Percentiles rank a stretch among this genome's conserved stretches.
Evolutionary conservation across 768 basidiomycete species (phyloP).

Genomic region (Tylopilus balloui): DNA sequence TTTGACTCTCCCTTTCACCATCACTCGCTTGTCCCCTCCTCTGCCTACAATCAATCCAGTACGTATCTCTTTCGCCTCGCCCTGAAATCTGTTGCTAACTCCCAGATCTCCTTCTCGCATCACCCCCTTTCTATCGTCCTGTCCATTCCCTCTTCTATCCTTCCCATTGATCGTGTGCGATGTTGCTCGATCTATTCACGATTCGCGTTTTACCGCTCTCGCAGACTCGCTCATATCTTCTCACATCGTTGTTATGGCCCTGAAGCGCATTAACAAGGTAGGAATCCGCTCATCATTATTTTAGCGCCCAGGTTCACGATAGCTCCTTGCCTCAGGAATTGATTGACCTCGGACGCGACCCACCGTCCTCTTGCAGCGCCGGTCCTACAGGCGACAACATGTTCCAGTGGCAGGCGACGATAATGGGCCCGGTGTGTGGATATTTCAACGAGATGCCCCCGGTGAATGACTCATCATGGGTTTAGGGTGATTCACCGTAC

Average conservation of each 20-base stretch:
- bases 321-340: conserved; percentile 65
- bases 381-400: conserved; percentile 97
- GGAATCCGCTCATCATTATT: conserved; percentile 7
- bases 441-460: background rate
- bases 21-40: conserved; percentile 9
- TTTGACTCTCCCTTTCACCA: conserved; percentile 28
- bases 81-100: background rate
- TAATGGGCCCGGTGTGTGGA: conserved; percentile 92
- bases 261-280: conserved; percentile 99
- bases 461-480: conserved; percentile 24
- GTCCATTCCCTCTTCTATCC: conserved; percentile 1
- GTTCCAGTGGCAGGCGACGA: conserved; percentile 99
- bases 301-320: conserved; percentile 13
- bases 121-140: background rate
- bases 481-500: conserved; percentile 93
- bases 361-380: conserved; percentile 98
- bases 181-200: conserved; percentile 31
- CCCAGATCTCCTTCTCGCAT: background rate
- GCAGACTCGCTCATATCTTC: conserved; percentile 15
- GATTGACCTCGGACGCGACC: conserved; percentile 98
- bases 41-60: conserved; percentile 1
- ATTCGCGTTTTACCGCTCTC: conserved; percentile 11
- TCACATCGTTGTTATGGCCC: conserved; percentile 74
- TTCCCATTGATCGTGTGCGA: conserved; percentile 36
- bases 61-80: conserved; percentile 2